Base-by-base conservation (phyloP, 2,329 filamentous ascomycete genomes). In the Sclerotinia glacialis region DNA sequence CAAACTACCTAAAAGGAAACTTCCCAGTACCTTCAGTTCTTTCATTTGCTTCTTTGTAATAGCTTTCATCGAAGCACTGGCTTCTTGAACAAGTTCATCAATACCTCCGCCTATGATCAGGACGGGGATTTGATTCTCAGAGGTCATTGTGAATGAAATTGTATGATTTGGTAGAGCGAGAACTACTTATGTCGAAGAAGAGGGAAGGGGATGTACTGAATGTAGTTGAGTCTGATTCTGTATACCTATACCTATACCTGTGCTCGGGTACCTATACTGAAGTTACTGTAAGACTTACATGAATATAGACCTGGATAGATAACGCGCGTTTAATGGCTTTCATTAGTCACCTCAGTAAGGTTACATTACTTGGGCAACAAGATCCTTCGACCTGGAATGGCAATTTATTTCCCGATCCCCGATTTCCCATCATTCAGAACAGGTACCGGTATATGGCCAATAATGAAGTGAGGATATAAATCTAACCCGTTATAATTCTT, bases 101-200 rank as follows among this genome's bases (percentile, higher is more conserved):
- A 76, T 69, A 37, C 77, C 78, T 21, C 77, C 78, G 21, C 79
- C 79, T 2, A 81, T 71, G 34, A 80, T 75, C 12, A 80, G 72
- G 46, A 80, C 72, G 31, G 71, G 72, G 47, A 65, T 28, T 49
- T 66, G 56, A 9, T 21, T 18, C 23, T n/a, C 28, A 6, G 40
- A 49, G 44, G 44, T 21, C 44, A 52, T 52, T 14, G 26, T 52
- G 31, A 52, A 52, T 1, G 44, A 23, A 21, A 58, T 37, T 37
- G 37, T n/a, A 7, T 14, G 6, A n/a, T 16, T 46, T 31, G 26
- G 3, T 52, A 21, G 14, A 31, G 18, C 26, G 8, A 31, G 26
- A 21, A 31, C 50, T 21, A 52, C 5, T 14, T 40, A 34, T 16
- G 23, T 11, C 11, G 26, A 58, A 42, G 23, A 31, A 44, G 26